Evolutionary conservation across 371 early-diverging fungal species (phyloP), one percentile per base, ranked within the genome.

Genomic region (Mucor circinelloides): DNA sequence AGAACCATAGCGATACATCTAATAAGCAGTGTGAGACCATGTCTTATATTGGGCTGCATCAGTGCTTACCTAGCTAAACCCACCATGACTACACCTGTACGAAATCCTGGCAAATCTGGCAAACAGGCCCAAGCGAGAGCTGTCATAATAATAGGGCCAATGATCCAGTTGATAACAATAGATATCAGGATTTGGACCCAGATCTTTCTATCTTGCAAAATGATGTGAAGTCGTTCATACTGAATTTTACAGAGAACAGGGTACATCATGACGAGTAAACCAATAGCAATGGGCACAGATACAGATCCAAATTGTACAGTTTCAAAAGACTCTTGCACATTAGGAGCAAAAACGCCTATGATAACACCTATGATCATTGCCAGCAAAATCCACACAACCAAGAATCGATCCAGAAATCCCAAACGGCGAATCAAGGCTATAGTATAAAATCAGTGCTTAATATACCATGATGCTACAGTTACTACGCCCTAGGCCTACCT

Each of bases 1-100:
- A 93, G 68, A 10, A 93, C 93, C 92, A 91, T 93, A n/a, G 92
- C 93, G 70, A 91, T 93, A 70, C 93, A 90, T 66, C 86, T 78
- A 55, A n/a, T n/a, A n/a, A n/a, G n/a, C n/a, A n/a, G 27, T 58
- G 32, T 15, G 19, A 30, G 9, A 5, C 12, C 25, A 25, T 50
- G 17, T 12, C 2, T 2, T n/a, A 12, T 23, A 52, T 12, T 27
- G 32, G 4, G 31, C 34, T 52, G 2, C 5, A 19, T 5, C 6
- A 42, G 2, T 8, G 5, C 13, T 59, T 74, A 77, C 81, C 81
- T 67, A 28, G 89, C 91, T 17, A 85, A 64, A 1, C 92, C 93
- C 25, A 93, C 88, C 73, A 93, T 80, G 15, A 93, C 84, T n/a
- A 91, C 84, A 10, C 93, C 93, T 0, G 83, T 86, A 27, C 92